Evolutionary conservation across 352 stramenopile species (phyloP), one percentile per base, ranked within the genome.

Genomic region (Phytophthora brassicae): DNA sequence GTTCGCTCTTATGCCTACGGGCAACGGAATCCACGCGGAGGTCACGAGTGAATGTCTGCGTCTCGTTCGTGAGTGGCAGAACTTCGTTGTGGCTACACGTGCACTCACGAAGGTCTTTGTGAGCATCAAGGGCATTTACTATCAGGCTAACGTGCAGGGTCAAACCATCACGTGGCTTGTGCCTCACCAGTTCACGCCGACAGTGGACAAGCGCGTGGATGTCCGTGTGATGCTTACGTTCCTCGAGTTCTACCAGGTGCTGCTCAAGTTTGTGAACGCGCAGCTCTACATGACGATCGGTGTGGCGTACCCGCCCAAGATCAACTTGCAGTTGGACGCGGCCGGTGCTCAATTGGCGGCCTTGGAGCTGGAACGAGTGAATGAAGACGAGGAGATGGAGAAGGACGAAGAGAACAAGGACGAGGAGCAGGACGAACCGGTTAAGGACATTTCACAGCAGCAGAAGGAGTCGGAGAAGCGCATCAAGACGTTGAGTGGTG

Each of bases 191-290:
- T 99, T 99, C 73, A 98, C 97, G 26, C 97, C 98, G 29, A 95
- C 94, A 17, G 83, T 98, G 53, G 96, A 98, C 52, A 89, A 97
- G 56, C 97, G 98, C 63, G 97, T 99, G 23, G 98, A 99, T 67
- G 97, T 99, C 68, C 86, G 90, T 48, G 97, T 99, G 19, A 99
- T 99, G 97, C 72, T 98, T 24, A 99, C 97, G 36, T 99, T 99
- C 81, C 88, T 99, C 36, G 98, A 99, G 84, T 99, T 99, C 66
- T 99, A 99, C 78, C 84, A 99, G 62, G 94, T 97, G 46, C 75
- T 99, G 23, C 79, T 99, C 53, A 96, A 98, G 74, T 99, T 99
- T 77, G 97, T 99, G 28, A 84, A 99, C 68, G 99, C 92, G 72
- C 98, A 99, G 74, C 79, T 99, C 6, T 99, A 99, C 78, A 90